Evolutionary conservation across 352 stramenopile species (phyloP), one percentile per base, ranked within the genome.

Genomic region (Phytopythium vexans): DNA sequence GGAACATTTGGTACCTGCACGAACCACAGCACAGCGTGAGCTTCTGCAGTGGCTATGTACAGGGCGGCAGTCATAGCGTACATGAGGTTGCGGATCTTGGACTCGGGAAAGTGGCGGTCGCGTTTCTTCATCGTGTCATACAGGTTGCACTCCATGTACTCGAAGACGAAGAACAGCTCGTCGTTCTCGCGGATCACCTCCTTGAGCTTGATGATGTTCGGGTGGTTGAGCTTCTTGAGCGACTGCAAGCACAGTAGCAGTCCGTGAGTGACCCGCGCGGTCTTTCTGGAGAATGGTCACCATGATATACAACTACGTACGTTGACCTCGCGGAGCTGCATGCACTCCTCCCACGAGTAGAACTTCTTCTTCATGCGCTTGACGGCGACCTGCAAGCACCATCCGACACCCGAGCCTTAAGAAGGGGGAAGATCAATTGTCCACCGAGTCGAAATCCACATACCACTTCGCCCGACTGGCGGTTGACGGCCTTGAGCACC

Each of bases 361-460:
- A 98, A 98, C 58, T 97, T 97, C 76, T 97, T 98, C 72, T 98
- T 98, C 90, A 98, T 98, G 62, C 96, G 97, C 68, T 99, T 98
- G 47, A 99, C 85, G 3, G 95, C 95, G 11, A 97, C 91, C 81
- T 97, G 56, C 41, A 43, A 15, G 16, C 16, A 43, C 31, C 46
- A 54, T 36, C 55, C 16, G 15, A 31, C n/a, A 35, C 3, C 8
- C 44, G 27, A 39, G n/a, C n/a, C n/a, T n/a, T n/a, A n/a, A n/a
- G n/a, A n/a, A n/a, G n/a, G n/a, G n/a, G n/a, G n/a, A n/a, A n/a
- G n/a, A n/a, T n/a, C n/a, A n/a, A n/a, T n/a, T n/a, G n/a, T n/a
- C n/a, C n/a, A n/a, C n/a, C n/a, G n/a, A n/a, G n/a, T n/a, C n/a
- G n/a, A n/a, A n/a, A n/a, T n/a, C n/a, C n/a, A 39, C 78, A 52